Percentiles rank a stretch among this genome's conserved stretches.
Conservation (phyloP, 148 eudicot genomes). For the Arctostaphylos glauca region DNA sequence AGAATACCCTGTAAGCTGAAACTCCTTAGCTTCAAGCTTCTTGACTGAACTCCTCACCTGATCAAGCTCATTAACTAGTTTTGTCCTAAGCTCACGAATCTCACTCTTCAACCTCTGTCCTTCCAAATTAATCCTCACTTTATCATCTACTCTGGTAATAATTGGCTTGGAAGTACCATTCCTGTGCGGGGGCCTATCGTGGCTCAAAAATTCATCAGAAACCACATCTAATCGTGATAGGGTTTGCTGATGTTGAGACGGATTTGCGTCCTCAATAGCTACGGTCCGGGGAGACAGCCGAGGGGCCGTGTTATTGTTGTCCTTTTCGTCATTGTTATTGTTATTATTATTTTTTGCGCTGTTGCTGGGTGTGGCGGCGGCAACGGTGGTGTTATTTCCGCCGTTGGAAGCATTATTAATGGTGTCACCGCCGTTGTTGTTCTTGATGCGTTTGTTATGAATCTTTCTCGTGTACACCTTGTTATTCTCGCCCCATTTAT, state of each 20-base stretch:
- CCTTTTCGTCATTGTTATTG: not conserved
- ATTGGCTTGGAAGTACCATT: conserved; percentile 37
- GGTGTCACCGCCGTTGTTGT: not conserved
- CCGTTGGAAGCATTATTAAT: not conserved
- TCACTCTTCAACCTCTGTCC: conserved; percentile 46
- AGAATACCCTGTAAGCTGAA: conserved; percentile 36
- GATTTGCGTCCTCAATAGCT: conserved; percentile 24
- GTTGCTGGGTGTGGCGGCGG: not conserved
- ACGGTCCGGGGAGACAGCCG: conserved; percentile 9
- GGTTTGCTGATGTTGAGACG: conserved; percentile 23
- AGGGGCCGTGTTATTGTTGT: not conserved
- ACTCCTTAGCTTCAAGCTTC: conserved; percentile 63
- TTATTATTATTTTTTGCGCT: not conserved
- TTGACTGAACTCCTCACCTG: conserved; percentile 59
- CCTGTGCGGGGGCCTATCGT: conserved; percentile 16
- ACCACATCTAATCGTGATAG: conserved; percentile 18
- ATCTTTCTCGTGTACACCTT: conserved; percentile 39
- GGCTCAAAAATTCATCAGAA: conserved; percentile 33
- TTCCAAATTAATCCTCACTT: conserved; percentile 53
- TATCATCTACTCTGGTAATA: conserved; percentile 53
- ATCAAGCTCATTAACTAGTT: conserved; percentile 68
- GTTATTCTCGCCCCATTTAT: conserved; percentile 27
- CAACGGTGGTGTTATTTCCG: not conserved
- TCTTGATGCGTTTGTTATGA: conserved; percentile 11
- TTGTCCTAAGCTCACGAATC: conserved; percentile 55